These are phyloP conservation scores for Trichosanthes cucumerina DNA, from an alignment of 306 rosid species.

Conservation along the genomic window DNA sequence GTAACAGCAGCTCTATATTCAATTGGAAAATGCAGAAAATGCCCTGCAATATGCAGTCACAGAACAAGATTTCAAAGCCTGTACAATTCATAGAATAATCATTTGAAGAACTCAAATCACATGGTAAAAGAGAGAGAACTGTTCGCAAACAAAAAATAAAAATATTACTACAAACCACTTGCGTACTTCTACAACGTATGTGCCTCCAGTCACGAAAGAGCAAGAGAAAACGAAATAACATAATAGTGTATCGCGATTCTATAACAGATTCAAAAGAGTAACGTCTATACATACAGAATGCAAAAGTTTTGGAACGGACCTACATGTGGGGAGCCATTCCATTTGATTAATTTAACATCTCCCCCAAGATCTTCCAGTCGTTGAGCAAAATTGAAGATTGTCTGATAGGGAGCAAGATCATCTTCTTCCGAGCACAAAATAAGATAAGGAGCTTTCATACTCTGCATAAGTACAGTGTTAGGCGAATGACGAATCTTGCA, in stretches of 20 bases:
- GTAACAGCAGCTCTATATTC: conserved; percentile 61
- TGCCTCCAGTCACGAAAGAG: neutral
- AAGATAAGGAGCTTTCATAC: conserved; percentile 82
- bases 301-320: conserved; percentile 41
- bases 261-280: too few relatives aligned
- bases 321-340: conserved; percentile 81
- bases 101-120: neutral
- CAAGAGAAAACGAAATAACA: neutral
- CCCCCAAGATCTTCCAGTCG: conserved; percentile 66
- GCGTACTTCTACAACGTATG: neutral
- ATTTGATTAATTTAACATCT: conserved; percentile 66
- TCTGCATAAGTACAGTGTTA: conserved; percentile 38
- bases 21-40: conserved; percentile 46
- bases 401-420: conserved; percentile 72
- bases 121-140: neutral
- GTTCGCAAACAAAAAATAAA: neutral
- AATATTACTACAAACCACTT: neutral
- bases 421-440: conserved; percentile 78
- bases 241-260: neutral
- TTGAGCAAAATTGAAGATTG: conserved; percentile 57
- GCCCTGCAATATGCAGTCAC: conserved; percentile 40
- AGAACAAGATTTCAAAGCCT: neutral
- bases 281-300: neutral
- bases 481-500: conserved; percentile 3
- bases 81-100: neutral